A percentile compares a stretch with the other conserved stretches of the same genome.
These are phyloP conservation scores for Areca catechu DNA, from an alignment of 176 grass and related monocot species.

Conservation along the genomic window DNA sequence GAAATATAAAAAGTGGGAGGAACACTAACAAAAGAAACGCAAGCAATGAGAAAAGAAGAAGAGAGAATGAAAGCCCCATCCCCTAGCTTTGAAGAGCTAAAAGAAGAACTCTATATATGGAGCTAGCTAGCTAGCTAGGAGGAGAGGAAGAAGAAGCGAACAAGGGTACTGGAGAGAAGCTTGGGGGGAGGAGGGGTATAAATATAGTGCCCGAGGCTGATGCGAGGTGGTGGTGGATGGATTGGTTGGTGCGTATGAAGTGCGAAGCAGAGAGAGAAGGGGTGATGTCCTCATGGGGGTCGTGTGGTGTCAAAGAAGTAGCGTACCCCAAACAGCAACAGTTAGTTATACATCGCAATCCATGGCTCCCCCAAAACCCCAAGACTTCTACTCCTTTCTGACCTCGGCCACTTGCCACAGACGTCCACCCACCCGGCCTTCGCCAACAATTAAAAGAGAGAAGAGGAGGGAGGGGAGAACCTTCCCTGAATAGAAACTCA, in stretches of 20 bases:
- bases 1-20: too few species aligned
- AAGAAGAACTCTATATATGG: background rate
- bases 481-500: background rate
- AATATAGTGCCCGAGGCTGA: too few species aligned
- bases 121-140: background rate
- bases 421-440: too few species aligned
- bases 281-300: too few species aligned
- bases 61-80: background rate
- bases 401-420: constrained; percentile 12
- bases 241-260: background rate
- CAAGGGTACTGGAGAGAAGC: too few species aligned
- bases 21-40: too few species aligned
- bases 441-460: background rate
- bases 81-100: background rate
- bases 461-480: background rate
- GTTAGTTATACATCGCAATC: constrained; percentile 22
- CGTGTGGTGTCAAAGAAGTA: constrained; percentile 7
- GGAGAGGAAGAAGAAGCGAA: background rate
- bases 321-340: constrained; percentile 14
- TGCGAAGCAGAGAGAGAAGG: background rate
- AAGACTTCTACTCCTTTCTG: constrained; percentile 14
- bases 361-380: constrained; percentile 3
- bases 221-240: too few species aligned
- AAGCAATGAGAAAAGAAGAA: too few species aligned
- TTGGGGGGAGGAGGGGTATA: too few species aligned